phyloP scores from a whole-genome alignment of 164 flowering plant species.

The Tetrastigma voinierianum region DNA sequence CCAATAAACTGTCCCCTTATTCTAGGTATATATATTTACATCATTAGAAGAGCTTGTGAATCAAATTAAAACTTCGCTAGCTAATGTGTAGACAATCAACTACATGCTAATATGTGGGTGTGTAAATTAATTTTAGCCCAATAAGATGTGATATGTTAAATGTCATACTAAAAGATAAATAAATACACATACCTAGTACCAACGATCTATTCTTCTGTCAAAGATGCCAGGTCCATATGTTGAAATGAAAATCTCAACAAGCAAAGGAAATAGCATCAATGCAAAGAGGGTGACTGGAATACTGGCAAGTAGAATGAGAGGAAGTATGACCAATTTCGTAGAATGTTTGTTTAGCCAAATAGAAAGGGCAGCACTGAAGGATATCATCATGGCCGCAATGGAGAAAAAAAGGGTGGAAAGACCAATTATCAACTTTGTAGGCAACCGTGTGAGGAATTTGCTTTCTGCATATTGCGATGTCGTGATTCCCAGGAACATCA shows the following conservation, averaged over 20 bases:
- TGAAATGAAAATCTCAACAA: not conserved
- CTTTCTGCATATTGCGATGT: slow-evolving; percentile 22
- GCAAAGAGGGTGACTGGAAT: slow-evolving; percentile 10
- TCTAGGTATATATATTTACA: too few species aligned
- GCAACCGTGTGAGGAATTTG: slow-evolving; percentile 21
- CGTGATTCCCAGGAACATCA: slow-evolving; percentile 20
- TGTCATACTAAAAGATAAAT: too few species aligned
- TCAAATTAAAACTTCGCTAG: too few species aligned
- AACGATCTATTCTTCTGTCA: not conserved
- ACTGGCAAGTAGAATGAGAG: slow-evolving; percentile 2
- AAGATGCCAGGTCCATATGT: slow-evolving; percentile 20
- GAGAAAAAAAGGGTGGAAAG: slow-evolving; percentile 24
- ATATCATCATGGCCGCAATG: slow-evolving; percentile 17
- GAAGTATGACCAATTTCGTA: slow-evolving; percentile 7
- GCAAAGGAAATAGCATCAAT: slow-evolving; percentile 1
- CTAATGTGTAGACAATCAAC: too few species aligned
- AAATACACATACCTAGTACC: not conserved
- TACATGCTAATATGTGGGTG: too few species aligned
- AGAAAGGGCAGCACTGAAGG: slow-evolving; percentile 21
- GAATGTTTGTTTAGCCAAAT: slow-evolving; percentile 4
- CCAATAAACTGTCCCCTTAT: too few species aligned
- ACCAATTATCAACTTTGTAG: slow-evolving; percentile 16
- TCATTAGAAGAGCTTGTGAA: too few species aligned
- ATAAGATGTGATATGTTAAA: too few species aligned
- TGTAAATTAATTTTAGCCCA: too few species aligned